Evolutionary conservation across 148 eudicot genomes (phyloP).

Genomic region (Vaccinium corymbosum): DNA sequence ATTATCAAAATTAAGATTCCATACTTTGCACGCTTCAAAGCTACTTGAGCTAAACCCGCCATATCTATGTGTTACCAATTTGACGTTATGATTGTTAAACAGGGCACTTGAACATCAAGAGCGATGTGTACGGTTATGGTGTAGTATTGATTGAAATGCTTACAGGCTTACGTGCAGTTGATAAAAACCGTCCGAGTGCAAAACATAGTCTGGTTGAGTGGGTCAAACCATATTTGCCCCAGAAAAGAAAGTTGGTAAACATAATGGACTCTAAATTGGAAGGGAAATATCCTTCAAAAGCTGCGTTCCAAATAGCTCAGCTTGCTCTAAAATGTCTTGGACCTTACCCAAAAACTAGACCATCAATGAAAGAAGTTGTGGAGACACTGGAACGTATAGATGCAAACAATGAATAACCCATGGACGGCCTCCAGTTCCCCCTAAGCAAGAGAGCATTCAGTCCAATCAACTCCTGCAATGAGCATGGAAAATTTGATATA

Average conservation of each 20-base stretch:
- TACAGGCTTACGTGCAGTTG: conserved; percentile 22
- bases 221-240: conserved; percentile 20
- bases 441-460: conserved; percentile 22
- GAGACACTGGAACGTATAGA: conserved; percentile 40
- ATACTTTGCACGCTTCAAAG: not conserved
- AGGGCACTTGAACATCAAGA: conserved; percentile 82
- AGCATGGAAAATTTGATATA: conserved; percentile 5
- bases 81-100: conserved; percentile 20
- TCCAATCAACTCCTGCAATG: conserved; percentile 23
- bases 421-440: not conserved
- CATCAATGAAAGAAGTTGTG: conserved; percentile 75
- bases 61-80: not conserved
- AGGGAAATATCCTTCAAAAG: conserved; percentile 63
- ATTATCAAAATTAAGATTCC: not conserved
- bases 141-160: conserved; percentile 69
- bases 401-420: conserved; percentile 30
- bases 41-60: not conserved
- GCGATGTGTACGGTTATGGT: conserved; percentile 83
- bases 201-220: conserved; percentile 11
- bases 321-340: conserved; percentile 63
- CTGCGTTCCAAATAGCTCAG: conserved; percentile 54
- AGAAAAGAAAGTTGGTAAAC: conserved; percentile 49
- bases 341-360: conserved; percentile 49
- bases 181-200: conserved; percentile 15
- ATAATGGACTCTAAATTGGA: conserved; percentile 67